These are phyloP conservation scores for Chaetothyriales sp. DNA, from an alignment of 2,329 filamentous ascomycete species.

Conservation along the genomic window DNA sequence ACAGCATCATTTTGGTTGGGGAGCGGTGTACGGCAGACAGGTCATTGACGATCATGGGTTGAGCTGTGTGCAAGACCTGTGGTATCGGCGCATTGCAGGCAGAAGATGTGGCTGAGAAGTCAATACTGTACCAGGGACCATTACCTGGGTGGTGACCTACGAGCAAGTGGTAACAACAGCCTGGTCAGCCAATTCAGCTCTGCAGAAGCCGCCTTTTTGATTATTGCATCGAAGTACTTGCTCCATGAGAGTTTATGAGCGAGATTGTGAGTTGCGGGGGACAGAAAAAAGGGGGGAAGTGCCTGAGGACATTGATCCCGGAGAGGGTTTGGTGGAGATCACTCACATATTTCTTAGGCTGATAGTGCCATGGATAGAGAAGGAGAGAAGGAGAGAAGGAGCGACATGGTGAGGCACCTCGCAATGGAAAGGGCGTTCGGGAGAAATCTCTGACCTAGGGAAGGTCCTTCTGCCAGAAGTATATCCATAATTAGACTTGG, in stretches of 20 bases:
- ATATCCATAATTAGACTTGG: too few species aligned
- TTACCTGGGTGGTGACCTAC: conserved; percentile 31
- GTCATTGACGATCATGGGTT: conserved; percentile 49
- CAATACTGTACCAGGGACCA: conserved; percentile 2
- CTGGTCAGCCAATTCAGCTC: conserved; percentile 51
- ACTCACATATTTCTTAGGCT: neutral
- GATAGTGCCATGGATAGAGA: neutral
- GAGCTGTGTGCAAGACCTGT: conserved; percentile 48
- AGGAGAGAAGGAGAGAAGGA: neutral
- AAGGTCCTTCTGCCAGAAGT: neutral
- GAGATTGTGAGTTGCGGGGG: conserved; percentile 8
- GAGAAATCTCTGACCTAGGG: neutral
- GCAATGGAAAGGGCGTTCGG: neutral
- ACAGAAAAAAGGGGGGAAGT: conserved; percentile 3
- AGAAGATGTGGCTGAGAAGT: conserved; percentile 64
- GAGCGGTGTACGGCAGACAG: conserved; percentile 59
- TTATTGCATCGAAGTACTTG: conserved; percentile 65
- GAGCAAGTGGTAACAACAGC: conserved; percentile 85
- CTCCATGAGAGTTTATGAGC: conserved; percentile 46
- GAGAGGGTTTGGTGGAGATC: neutral
- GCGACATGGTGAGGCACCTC: neutral
- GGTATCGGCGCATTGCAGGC: conserved; percentile 55
- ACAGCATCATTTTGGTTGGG: conserved; percentile 62
- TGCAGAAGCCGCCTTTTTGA: conserved; percentile 47
- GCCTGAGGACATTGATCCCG: too few species aligned